These are phyloP conservation scores for Filosporella fistucella DNA, from an alignment of 495 filamentous ascomycete species.

Conservation along the genomic window DNA sequence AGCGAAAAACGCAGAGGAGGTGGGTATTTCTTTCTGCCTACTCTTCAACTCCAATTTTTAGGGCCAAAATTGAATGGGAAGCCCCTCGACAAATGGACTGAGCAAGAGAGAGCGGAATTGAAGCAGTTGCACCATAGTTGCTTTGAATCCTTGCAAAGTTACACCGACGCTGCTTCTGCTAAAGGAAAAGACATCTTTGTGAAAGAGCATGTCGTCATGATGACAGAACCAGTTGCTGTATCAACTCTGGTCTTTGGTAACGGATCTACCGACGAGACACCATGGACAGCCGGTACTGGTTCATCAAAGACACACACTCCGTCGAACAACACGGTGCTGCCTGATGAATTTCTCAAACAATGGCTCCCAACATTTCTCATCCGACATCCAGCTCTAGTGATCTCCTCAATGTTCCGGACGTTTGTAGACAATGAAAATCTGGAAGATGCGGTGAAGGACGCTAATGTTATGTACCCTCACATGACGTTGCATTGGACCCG, in stretches of 20 bases:
- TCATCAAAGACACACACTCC: conserved; percentile 21
- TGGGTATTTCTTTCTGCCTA: background rate
- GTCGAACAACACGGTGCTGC: conserved; percentile 32
- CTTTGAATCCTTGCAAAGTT: conserved; percentile 27
- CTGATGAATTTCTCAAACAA: conserved; percentile 33
- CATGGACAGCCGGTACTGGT: background rate
- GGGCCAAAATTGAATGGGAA: background rate
- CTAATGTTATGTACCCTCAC: background rate
- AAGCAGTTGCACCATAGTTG: background rate
- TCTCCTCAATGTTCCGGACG: conserved; percentile 34
- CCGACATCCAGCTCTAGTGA: conserved; percentile 36
- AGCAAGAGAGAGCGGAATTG: background rate
- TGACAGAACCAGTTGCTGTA: conserved; percentile 17
- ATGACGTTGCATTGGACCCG: background rate
- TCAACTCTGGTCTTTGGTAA: conserved; percentile 11
- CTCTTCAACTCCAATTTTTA: background rate
- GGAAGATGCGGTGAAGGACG: background rate
- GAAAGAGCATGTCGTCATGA: conserved; percentile 35
- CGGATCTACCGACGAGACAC: background rate
- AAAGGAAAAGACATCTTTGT: conserved; percentile 30
- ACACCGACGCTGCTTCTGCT: conserved; percentile 21
- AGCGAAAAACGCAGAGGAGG: background rate
- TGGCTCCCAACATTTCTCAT: conserved; percentile 37
- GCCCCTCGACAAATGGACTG: background rate
- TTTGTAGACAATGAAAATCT: conserved; percentile 1